Conservation (phyloP, 306 rosid genomes). For the Quercus alba region DNA sequence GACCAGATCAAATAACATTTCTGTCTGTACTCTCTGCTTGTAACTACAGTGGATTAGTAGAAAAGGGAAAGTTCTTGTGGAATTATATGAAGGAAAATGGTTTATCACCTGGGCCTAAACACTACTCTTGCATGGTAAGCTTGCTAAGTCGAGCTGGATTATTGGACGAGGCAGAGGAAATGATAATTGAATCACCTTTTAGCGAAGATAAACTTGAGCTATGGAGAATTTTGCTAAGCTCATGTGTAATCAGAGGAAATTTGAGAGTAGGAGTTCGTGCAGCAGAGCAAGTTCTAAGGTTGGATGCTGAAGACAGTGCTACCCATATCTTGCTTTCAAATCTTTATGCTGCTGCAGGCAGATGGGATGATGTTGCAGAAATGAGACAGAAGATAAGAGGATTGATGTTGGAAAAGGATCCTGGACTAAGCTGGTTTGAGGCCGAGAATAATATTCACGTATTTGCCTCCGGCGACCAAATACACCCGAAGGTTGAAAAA, state of each 20-base stretch:
- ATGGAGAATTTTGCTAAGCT: constrained; percentile 78
- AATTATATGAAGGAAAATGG: constrained; percentile 49
- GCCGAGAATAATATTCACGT: constrained; percentile 51
- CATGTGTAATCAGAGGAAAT: constrained; percentile 59
- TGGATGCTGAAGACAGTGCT: constrained; percentile 65
- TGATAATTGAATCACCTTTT: constrained; percentile 58
- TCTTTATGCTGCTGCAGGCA: constrained; percentile 59
- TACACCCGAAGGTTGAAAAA: constrained; percentile 48
- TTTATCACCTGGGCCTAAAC: constrained; percentile 69
- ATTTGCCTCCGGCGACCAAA: constrained; percentile 63
- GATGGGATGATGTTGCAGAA: constrained; percentile 61
- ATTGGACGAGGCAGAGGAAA: constrained; percentile 63
- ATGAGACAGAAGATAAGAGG: constrained; percentile 59
- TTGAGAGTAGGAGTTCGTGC: constrained; percentile 66
- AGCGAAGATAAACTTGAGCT: constrained; percentile 47
- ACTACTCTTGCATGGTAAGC: constrained; percentile 82
- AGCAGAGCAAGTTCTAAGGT: constrained; percentile 51
- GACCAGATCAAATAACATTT: constrained; percentile 73
- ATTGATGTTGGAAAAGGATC: constrained; percentile 48
- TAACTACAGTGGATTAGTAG: constrained; percentile 56
- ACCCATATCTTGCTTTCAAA: constrained; percentile 70
- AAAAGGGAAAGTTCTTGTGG: constrained; percentile 64
- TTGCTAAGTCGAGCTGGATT: constrained; percentile 67
- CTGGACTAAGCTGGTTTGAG: constrained; percentile 85
- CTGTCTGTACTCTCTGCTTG: constrained; percentile 74